Conservation (phyloP, 2,329 filamentous ascomycete genomes). For the Cryphonectria parasitica region DNA sequence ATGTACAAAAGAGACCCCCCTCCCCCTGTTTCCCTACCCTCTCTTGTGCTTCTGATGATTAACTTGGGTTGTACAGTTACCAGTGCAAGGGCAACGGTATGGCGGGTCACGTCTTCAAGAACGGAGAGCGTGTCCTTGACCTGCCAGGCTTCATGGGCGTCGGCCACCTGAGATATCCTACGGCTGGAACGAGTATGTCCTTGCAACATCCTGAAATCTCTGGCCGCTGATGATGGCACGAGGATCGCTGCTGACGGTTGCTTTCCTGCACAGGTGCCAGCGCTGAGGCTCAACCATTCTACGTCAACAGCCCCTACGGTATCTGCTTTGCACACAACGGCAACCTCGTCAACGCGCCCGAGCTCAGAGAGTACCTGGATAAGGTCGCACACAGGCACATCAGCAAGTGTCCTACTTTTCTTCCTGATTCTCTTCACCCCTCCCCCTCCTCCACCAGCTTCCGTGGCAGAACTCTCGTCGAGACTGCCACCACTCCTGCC, state of each 20-base stretch:
- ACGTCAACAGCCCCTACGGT: constrained; percentile 85
- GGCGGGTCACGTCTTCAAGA: constrained; percentile 74
- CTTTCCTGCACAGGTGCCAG: constrained; percentile 47
- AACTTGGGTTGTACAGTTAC: constrained; percentile 12
- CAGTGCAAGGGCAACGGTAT: constrained; percentile 92
- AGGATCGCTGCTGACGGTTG: constrained; percentile 5
- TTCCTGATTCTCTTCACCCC: background rate
- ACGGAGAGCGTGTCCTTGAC: constrained; percentile 73
- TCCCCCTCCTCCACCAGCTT: background rate
- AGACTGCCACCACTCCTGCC: background rate
- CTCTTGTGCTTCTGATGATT: too few relatives aligned
- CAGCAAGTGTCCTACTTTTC: constrained; percentile 43
- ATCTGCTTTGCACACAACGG: constrained; percentile 85
- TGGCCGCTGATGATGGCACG: background rate
- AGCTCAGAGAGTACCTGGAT: constrained; percentile 73
- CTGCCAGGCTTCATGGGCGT: constrained; percentile 87
- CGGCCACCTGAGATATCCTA: constrained; percentile 86
- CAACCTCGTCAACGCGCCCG: constrained; percentile 78
- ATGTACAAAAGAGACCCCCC: constrained; percentile 55
- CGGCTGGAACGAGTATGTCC: constrained; percentile 70
- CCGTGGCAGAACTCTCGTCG: background rate
- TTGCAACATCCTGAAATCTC: background rate
- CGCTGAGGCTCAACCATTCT: constrained; percentile 90
- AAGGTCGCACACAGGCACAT: constrained; percentile 81
- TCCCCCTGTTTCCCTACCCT: background rate